Evolutionary conservation across 768 basidiomycete genomes (phyloP).

Genomic region (Agrocybe chaxingu): DNA sequence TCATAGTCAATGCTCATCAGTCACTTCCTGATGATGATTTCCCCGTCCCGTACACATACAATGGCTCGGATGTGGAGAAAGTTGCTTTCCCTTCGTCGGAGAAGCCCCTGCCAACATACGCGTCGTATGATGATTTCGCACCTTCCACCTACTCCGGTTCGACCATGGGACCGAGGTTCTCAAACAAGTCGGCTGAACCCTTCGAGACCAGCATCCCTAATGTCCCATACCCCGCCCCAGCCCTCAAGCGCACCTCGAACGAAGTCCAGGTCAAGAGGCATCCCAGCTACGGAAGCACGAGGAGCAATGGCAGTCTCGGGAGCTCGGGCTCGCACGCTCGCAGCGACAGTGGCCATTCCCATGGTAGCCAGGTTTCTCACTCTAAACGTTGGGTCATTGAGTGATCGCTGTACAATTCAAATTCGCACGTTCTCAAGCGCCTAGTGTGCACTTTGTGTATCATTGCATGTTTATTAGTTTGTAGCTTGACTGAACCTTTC

Average conservation of each 20-base stretch:
- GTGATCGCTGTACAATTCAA: conserved; percentile 24
- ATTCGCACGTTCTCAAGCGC: conserved; percentile 1
- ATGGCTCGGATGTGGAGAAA: conserved; percentile 51
- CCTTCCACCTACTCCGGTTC: conserved; percentile 23
- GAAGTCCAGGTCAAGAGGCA: conserved; percentile 26
- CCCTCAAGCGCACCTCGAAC: conserved; percentile 32
- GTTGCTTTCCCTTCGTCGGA: conserved; percentile 58
- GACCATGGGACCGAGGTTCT: conserved; percentile 44
- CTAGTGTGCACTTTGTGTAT: not conserved
- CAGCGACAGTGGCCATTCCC: conserved; percentile 26
- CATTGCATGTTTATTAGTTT: no score
- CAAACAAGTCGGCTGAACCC: conserved; percentile 34
- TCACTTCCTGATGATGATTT: conserved; percentile 30
- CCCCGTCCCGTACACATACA: conserved; percentile 16
- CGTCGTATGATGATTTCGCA: conserved; percentile 29
- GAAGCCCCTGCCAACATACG: conserved; percentile 53
- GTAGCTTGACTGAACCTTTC: not conserved
- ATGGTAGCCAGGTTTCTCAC: conserved; percentile 23
- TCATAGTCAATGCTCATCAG: conserved; percentile 54
- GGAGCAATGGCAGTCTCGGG: conserved; percentile 34
- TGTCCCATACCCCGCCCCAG: conserved; percentile 30
- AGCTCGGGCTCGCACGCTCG: conserved; percentile 27
- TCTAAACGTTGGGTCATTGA: conserved; percentile 57
- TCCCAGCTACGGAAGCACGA: conserved; percentile 35
- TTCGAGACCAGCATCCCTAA: conserved; percentile 30